Evolutionary conservation across 208 protist species (phyloP).

Genomic region (Zelonia costaricensis): DNA sequence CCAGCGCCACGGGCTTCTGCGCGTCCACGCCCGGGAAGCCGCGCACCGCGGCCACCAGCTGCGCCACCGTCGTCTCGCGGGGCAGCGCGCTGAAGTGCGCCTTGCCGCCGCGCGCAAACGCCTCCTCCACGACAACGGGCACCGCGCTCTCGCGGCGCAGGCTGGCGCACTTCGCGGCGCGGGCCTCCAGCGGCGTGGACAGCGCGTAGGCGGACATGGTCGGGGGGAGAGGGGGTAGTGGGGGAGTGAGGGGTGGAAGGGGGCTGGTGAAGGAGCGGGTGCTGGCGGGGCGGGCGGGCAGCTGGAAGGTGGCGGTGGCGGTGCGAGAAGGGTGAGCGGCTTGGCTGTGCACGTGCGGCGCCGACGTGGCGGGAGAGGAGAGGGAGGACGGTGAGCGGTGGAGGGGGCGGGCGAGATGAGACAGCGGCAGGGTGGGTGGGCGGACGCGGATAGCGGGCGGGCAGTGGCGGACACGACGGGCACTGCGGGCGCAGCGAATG

Average conservation of each 20-base stretch:
- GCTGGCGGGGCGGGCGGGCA: too few relatives aligned
- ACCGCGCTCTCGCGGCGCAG: background rate
- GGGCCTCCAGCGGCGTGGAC: constrained; percentile 8
- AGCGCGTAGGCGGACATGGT: constrained; percentile 12
- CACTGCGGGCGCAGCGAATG: too few relatives aligned
- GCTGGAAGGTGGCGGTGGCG: too few relatives aligned
- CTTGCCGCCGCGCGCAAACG: constrained; percentile 1
- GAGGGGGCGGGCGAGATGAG: background rate
- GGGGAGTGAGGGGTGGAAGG: background rate
- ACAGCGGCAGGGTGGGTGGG: background rate
- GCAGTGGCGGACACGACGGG: background rate
- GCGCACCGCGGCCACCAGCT: constrained; percentile 20
- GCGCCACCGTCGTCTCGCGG: constrained; percentile 22
- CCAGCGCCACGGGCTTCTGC: constrained; percentile 15
- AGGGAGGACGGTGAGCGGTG: background rate
- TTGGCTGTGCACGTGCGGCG: background rate
- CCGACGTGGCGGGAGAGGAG: background rate
- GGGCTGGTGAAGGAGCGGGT: background rate
- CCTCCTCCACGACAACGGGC: background rate
- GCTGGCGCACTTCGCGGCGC: background rate
- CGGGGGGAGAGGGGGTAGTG: background rate
- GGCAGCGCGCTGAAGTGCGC: constrained; percentile 25
- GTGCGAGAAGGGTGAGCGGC: background rate
- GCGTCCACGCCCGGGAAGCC: constrained; percentile 7
- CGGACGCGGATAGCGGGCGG: background rate